Evolutionary conservation across 768 basidiomycete species (phyloP).

Genomic region (Amanita pseudoporphyria): DNA sequence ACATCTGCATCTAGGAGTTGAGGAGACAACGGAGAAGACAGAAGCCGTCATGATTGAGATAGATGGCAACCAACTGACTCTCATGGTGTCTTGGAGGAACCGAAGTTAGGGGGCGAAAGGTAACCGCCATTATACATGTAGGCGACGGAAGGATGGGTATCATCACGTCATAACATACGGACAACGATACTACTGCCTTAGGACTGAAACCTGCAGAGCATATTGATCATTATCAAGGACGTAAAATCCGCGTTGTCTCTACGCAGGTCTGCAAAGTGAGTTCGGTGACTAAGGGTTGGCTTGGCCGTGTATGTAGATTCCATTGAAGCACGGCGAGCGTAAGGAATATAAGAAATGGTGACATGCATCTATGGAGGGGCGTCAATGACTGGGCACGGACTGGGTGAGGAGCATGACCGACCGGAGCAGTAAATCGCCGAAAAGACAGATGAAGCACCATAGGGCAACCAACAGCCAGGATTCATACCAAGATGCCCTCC

Average conservation of each 20-base stretch:
- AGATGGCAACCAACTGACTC: background rate
- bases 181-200: too few relatives aligned
- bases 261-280: slow-evolving; percentile 41
- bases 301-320: slow-evolving; percentile 14
- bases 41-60: background rate
- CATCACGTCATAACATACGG: too few relatives aligned
- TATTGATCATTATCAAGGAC: slow-evolving; percentile 18
- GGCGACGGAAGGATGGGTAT: too few relatives aligned
- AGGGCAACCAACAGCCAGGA: slow-evolving; percentile 54
- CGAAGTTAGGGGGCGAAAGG: background rate
- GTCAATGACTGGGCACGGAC: slow-evolving; percentile 1
- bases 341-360: slow-evolving; percentile 46
- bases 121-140: too few relatives aligned
- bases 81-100: background rate
- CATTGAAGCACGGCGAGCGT: slow-evolving; percentile 20
- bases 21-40: background rate
- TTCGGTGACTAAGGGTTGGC: slow-evolving; percentile 37
- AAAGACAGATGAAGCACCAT: slow-evolving; percentile 76
- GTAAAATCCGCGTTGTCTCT: too few relatives aligned
- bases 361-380: slow-evolving; percentile 21
- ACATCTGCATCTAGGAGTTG: slow-evolving; percentile 22
- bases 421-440: slow-evolving; percentile 39
- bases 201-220: background rate
- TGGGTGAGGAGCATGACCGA: slow-evolving; percentile 16
- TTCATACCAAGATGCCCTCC: slow-evolving; percentile 50